phyloP scores from a whole-genome alignment of 1,284 basidiomycete genomes.

The Apiotrichum siamense region DNA sequence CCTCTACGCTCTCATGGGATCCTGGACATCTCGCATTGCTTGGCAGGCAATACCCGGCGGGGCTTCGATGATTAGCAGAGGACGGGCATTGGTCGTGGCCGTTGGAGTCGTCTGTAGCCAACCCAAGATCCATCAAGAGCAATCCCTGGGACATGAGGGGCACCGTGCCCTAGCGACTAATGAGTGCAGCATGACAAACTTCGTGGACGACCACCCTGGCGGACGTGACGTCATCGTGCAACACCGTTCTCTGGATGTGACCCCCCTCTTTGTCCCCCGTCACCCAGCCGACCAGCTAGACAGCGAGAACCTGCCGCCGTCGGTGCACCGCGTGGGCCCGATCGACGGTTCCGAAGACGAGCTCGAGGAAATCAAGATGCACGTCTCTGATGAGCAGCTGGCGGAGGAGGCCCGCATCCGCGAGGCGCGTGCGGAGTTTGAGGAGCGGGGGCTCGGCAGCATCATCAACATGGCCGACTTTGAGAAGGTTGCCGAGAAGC shows the following conservation, averaged over 20 bases:
- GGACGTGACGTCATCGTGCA: slow-evolving; percentile 39
- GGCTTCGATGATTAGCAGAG: too few relatives aligned
- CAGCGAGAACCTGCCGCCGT: slow-evolving; percentile 32
- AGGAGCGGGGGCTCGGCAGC: slow-evolving; percentile 35
- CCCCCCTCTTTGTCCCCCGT: slow-evolving; percentile 39
- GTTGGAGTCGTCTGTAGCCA: too few relatives aligned
- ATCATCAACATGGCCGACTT: slow-evolving; percentile 42
- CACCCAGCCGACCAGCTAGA: slow-evolving; percentile 43
- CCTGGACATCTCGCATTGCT: too few relatives aligned
- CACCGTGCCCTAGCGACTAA: background rate
- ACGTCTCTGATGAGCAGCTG: slow-evolving; percentile 31
- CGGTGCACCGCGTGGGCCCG: slow-evolving; percentile 29
- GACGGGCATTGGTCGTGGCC: too few relatives aligned
- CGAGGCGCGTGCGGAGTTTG: slow-evolving; percentile 30
- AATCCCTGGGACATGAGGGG: too few relatives aligned
- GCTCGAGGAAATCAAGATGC: slow-evolving; percentile 29
- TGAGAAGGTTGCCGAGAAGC: slow-evolving; percentile 55
- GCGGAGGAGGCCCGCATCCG: slow-evolving; percentile 33
- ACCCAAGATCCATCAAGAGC: too few relatives aligned
- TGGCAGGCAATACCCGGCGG: too few relatives aligned
- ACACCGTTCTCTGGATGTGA: slow-evolving; percentile 40
- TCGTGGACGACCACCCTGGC: slow-evolving; percentile 41
- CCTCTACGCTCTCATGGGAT: too few relatives aligned
- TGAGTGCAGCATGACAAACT: slow-evolving; percentile 36
- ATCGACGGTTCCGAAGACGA: slow-evolving; percentile 26